A percentile compares a stretch with the other conserved stretches of the same genome.
These are phyloP conservation scores for Neurospora crassa DNA, from an alignment of 2,329 filamentous ascomycete genomes.

Conservation along the genomic window DNA sequence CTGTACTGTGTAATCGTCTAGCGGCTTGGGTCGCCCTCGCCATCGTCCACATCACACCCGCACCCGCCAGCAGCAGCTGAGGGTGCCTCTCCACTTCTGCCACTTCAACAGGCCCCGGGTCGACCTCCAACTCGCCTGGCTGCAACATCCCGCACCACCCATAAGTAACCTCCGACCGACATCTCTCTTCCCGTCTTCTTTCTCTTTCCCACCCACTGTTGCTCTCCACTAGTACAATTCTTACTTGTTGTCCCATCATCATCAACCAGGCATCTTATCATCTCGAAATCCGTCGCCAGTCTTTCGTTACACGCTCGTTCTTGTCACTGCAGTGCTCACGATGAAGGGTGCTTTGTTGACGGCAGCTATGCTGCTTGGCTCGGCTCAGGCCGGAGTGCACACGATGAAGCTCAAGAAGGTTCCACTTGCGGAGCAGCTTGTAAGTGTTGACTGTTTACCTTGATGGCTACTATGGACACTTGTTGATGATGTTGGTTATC, in stretches of 20 bases:
- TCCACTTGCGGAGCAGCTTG: slow-evolving; percentile 82
- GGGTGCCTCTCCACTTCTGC: neutral
- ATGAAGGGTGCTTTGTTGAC: slow-evolving; percentile 85
- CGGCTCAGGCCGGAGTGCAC: slow-evolving; percentile 78
- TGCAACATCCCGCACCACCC: slow-evolving; percentile 5
- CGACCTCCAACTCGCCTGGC: neutral
- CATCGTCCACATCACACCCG: neutral
- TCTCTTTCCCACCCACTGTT: slow-evolving; percentile 1
- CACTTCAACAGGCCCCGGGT: neutral
- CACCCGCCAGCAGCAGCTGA: neutral
- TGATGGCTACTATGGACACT: neutral
- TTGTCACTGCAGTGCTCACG: slow-evolving; percentile 28
- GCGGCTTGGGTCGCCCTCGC: neutral
- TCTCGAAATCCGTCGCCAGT: neutral
- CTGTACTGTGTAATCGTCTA: neutral
- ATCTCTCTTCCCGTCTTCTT: neutral
- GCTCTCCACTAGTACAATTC: neutral
- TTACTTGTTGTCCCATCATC: neutral
- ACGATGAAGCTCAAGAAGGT: slow-evolving; percentile 98
- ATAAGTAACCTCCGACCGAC: slow-evolving; percentile 1
- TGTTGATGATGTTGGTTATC: slow-evolving; percentile 10
- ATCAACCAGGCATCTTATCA: neutral
- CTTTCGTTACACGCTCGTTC: slow-evolving; percentile 7
- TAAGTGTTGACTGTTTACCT: slow-evolving; percentile 36
- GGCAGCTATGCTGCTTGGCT: slow-evolving; percentile 71